Base-by-base conservation (phyloP, 441 rosid species). In the Geranium incanum region DNA sequence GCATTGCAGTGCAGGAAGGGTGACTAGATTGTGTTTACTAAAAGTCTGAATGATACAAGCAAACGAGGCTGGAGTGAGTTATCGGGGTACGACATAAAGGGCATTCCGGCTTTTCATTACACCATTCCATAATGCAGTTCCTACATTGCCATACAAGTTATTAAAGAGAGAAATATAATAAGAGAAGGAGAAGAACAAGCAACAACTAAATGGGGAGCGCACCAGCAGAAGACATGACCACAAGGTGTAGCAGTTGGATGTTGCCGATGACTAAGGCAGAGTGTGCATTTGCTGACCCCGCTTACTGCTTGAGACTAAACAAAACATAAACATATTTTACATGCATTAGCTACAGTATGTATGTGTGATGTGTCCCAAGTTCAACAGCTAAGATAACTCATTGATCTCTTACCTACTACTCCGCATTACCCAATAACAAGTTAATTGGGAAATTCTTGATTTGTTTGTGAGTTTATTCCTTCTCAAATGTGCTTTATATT, bases 141-240 rank as follows among this genome's bases (percentile, higher is more conserved):
- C 98, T 92, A 70, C 76, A 76, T 2, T 11, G 33, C 19, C 19
- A 2, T 12, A 7, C 33, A 16, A 39, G 15, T 7, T 9, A 18
- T 13, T 64, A 68, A 63, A 78, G 11, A 52, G 36, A n/a, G 55
- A 71, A 64, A 72, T 36, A 23, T 2, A 0, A 67, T 11, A 59
- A 43, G 13, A 8, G 15, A 43, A 1, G 23, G 50, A 52, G 21
- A 38, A 66, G 0, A 37, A 5, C 36, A 63, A 67, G 3, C 1
- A 28, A 28, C 33, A 28, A 28, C 33, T 28, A 28, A 28, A 4
- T 48, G 62, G 28, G 67, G 68, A 72, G 28, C 19, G 68, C 82
- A 94, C 97, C 95, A 94, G 89, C 97, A 94, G 81, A 92, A 92
- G 3, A 94, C 94, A 82, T 94, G 99, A 71, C 99, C 97, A 15